These are phyloP conservation scores for Dioscorea cayenensis DNA, from an alignment of 116 monocot species.

Conservation along the genomic window DNA sequence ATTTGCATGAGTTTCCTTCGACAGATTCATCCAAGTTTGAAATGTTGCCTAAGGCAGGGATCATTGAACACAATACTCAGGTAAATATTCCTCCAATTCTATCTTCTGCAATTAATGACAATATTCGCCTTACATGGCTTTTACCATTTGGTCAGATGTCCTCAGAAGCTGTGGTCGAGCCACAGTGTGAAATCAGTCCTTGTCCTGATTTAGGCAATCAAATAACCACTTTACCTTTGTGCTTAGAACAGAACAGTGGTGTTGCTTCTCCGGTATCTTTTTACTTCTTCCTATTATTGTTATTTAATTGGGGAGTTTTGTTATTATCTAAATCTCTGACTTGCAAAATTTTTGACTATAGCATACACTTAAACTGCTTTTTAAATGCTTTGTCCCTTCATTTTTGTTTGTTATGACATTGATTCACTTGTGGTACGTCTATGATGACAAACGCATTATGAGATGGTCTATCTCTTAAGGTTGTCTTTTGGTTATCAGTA, in stretches of 20 bases:
- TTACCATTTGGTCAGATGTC: conserved; percentile 11
- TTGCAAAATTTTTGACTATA: too few species aligned
- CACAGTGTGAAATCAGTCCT: background rate
- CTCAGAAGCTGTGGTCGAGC: conserved; percentile 8
- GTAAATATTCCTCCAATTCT: conserved; percentile 2
- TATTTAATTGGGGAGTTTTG: background rate
- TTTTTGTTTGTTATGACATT: too few species aligned
- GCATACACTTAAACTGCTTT: too few species aligned
- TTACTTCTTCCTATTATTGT: background rate
- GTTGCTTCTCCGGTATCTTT: conserved; percentile 13
- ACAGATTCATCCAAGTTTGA: conserved; percentile 15
- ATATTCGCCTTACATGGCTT: background rate
- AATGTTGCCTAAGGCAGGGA: background rate
- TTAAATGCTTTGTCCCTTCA: too few species aligned
- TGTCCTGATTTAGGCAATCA: conserved; percentile 8
- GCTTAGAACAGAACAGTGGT: conserved; percentile 8
- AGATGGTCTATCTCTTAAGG: too few species aligned
- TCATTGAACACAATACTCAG: background rate
- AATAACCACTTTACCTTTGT: background rate
- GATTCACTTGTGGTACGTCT: too few species aligned
- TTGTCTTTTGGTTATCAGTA: too few species aligned
- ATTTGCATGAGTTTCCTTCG: conserved; percentile 1
- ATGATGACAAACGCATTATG: too few species aligned
- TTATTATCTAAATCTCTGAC: too few species aligned
- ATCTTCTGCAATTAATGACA: conserved; percentile 10